A percentile compares a stretch with the other conserved stretches of the same genome.
Evolutionary conservation across 495 filamentous ascomycete species (phyloP).

Genomic region (Annulohypoxylon bovei): DNA sequence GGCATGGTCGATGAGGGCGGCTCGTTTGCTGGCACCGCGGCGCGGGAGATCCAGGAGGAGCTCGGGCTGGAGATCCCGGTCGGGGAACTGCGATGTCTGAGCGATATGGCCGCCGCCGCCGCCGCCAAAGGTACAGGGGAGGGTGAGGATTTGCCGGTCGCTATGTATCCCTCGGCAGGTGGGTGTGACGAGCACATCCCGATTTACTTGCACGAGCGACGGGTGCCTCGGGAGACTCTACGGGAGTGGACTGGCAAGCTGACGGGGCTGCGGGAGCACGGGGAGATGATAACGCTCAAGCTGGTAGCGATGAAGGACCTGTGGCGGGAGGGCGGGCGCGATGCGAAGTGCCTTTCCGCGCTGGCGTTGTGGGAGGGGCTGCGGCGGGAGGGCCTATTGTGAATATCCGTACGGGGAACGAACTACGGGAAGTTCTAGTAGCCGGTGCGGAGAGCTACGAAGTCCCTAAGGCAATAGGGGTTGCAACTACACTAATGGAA

Average conservation of each 20-base stretch:
- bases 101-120: constrained; percentile 72
- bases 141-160: constrained; percentile 65
- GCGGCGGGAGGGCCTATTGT: constrained; percentile 71
- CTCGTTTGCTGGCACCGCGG: constrained; percentile 79
- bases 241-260: constrained; percentile 76
- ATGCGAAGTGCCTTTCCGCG: constrained; percentile 82
- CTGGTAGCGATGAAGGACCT: constrained; percentile 75
- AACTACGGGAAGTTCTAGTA: background rate
- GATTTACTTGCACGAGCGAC: constrained; percentile 77
- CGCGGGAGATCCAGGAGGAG: constrained; percentile 86
- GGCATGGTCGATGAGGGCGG: constrained; percentile 88
- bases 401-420: constrained; percentile 8
- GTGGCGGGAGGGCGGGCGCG: constrained; percentile 79
- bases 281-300: constrained; percentile 84
- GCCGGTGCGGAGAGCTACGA: background rate
- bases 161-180: constrained; percentile 79
- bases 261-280: constrained; percentile 78
- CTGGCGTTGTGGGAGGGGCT: constrained; percentile 80
- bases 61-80: constrained; percentile 67
- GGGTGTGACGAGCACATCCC: constrained; percentile 88
- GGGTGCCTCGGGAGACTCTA: constrained; percentile 70
- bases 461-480: background rate
- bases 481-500: background rate
- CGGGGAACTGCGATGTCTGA: constrained; percentile 57
- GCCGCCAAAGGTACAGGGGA: constrained; percentile 33